A percentile compares a stretch with the other conserved stretches of the same genome.
Conservation (phyloP, 1,284 basidiomycete genomes). For the Leucoagaricus sp. region DNA sequence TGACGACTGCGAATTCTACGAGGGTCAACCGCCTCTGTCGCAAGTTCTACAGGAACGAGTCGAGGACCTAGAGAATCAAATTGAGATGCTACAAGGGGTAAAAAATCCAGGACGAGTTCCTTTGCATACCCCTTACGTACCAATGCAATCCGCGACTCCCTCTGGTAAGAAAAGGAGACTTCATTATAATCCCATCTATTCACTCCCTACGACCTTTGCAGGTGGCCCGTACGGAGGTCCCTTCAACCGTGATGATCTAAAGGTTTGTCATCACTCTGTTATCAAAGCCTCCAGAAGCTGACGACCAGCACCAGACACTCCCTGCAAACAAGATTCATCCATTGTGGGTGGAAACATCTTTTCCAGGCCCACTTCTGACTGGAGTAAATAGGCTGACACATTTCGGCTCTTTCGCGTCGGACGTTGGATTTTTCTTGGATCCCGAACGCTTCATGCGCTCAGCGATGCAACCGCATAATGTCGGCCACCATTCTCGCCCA, state of each 20-base stretch:
- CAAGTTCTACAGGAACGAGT: conserved; percentile 29
- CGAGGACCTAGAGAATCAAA: conserved; percentile 24
- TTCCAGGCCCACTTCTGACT: too few species aligned
- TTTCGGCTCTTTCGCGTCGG: conserved; percentile 37
- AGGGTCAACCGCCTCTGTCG: conserved; percentile 22
- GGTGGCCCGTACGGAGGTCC: too few species aligned
- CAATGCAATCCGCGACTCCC: not conserved
- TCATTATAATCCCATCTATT: too few species aligned
- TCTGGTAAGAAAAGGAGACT: too few species aligned
- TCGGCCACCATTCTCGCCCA: conserved; percentile 24
- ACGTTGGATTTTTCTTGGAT: conserved; percentile 46
- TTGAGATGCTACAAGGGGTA: conserved; percentile 19
- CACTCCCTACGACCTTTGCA: too few species aligned
- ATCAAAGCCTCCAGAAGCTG: too few species aligned
- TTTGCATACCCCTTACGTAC: not conserved
- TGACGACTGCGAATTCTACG: conserved; percentile 33
- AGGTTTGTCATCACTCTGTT: not conserved
- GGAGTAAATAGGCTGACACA: conserved; percentile 35
- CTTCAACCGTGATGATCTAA: conserved; percentile 1
- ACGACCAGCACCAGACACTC: not conserved
- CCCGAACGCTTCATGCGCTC: conserved; percentile 32
- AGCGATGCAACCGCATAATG: conserved; percentile 23
- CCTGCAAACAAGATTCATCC: not conserved
- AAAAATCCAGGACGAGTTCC: not conserved
- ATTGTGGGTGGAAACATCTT: conserved; percentile 10